A percentile compares a stretch with the other conserved stretches of the same genome.
These are phyloP conservation scores for Stygiomarasmius scandens DNA, from an alignment of 1,284 basidiomycete genomes.

Conservation along the genomic window DNA sequence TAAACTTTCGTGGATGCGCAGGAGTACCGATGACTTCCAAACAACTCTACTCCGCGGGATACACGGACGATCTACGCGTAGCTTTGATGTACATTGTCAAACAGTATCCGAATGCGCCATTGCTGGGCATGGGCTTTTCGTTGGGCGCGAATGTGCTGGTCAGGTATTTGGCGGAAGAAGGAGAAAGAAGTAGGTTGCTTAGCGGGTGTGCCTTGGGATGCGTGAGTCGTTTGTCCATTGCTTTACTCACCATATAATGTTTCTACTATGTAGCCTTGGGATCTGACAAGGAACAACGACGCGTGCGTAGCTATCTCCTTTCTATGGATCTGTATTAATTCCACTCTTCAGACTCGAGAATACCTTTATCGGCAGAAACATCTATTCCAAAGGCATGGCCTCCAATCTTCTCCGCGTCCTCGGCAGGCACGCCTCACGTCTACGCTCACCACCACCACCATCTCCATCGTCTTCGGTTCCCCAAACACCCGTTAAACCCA, in stretches of 20 bases:
- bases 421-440: conserved; percentile 50
- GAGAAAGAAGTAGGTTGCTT: conserved; percentile 67
- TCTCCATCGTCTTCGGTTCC: conserved; percentile 6
- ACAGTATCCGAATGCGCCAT: conserved; percentile 76
- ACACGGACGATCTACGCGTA: conserved; percentile 85
- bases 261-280: too few relatives aligned
- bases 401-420: conserved; percentile 75
- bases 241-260: too few relatives aligned
- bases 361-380: conserved; percentile 63
- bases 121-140: conserved; percentile 91
- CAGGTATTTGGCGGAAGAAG: conserved; percentile 90
- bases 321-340: conserved; percentile 5
- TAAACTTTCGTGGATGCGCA: conserved; percentile 93
- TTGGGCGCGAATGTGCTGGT: conserved; percentile 91
- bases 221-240: conserved; percentile 46
- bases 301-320: conserved; percentile 40
- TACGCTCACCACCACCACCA: background rate
- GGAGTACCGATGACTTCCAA: conserved; percentile 80
- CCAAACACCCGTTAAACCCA: conserved; percentile 36
- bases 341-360: conserved; percentile 54
- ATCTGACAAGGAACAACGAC: conserved; percentile 62
- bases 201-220: conserved; percentile 82
- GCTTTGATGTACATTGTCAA: conserved; percentile 79
- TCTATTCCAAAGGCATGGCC: conserved; percentile 88
- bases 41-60: conserved; percentile 84